phyloP scores from a whole-genome alignment of 768 basidiomycete genomes.

The Boletus pseudo-olivaceus region DNA sequence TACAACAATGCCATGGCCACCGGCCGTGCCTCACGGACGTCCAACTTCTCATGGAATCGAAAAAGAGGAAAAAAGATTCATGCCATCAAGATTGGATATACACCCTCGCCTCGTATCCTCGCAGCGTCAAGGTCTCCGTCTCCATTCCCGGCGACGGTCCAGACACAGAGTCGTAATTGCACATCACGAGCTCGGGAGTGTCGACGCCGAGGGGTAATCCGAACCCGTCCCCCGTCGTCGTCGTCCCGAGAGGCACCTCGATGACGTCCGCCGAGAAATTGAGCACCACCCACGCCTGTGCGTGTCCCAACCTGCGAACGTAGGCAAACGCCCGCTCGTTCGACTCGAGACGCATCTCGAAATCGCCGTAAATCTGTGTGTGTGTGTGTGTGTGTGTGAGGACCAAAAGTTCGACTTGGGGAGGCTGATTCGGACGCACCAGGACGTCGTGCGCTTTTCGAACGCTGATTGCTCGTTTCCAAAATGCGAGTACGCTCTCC shows the following conservation, averaged over 20 bases:
- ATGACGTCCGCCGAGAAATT: constrained; percentile 41
- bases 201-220: background rate
- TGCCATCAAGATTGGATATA: constrained; percentile 12
- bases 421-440: too few species aligned
- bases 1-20: too few species aligned
- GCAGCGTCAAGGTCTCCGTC: constrained; percentile 7
- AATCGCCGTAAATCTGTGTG: constrained; percentile 58
- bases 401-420: too few species aligned
- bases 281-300: constrained; percentile 40
- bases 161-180: constrained; percentile 21
- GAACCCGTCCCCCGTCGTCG: background rate
- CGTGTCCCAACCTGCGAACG: constrained; percentile 36
- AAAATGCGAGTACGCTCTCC: constrained; percentile 59
- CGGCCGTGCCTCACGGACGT: too few species aligned
- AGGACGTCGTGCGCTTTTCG: constrained; percentile 54
- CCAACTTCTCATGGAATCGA: too few species aligned
- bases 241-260: constrained; percentile 4
- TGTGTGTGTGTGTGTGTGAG: background rate
- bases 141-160: background rate
- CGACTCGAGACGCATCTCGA: constrained; percentile 42
- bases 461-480: constrained; percentile 49
- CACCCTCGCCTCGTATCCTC: constrained; percentile 32
- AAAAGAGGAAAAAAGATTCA: too few species aligned
- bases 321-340: constrained; percentile 57
- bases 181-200: constrained; percentile 15